Conservation (phyloP, 2,329 filamentous ascomycete species). For the Metarhizium guizhouense region DNA sequence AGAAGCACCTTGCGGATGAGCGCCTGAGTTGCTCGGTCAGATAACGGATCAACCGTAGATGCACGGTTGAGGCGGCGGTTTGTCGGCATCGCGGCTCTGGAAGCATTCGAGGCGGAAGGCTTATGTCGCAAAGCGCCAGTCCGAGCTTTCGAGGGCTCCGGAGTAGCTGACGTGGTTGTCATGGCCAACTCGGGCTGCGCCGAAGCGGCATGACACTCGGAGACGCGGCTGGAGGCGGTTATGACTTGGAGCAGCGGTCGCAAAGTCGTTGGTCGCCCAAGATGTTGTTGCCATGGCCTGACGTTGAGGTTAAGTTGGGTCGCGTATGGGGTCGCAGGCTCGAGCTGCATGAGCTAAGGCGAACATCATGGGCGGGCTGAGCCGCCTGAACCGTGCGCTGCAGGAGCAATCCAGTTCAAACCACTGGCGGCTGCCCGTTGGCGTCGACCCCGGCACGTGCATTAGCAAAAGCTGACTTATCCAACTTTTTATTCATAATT, state of each 20-base stretch:
- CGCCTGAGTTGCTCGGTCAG: conserved; percentile 69
- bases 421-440: background rate
- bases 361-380: conserved; percentile 10
- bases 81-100: conserved; percentile 15
- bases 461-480: background rate
- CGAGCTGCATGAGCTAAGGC: conserved; percentile 4
- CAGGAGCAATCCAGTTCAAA: background rate
- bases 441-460: background rate
- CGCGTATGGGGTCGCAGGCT: conserved; percentile 9
- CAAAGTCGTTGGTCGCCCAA: background rate
- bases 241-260: too few species aligned
- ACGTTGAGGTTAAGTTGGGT: conserved; percentile 12
- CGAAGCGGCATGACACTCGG: background rate
- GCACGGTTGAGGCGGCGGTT: conserved; percentile 25
- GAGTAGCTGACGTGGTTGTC: conserved; percentile 8
- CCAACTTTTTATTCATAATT: too few species aligned
- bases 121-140: conserved; percentile 7
- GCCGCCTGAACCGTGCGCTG: conserved; percentile 20
- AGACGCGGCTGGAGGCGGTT: background rate
- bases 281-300: conserved; percentile 1
- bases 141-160: background rate
- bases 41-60: conserved; percentile 43
- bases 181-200: conserved; percentile 14
- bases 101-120: background rate
- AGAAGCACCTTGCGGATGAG: conserved; percentile 81